A percentile compares a stretch with the other conserved stretches of the same genome.
Evolutionary conservation across 148 eudicot species (phyloP).

Genomic region (Nyssa sinensis): DNA sequence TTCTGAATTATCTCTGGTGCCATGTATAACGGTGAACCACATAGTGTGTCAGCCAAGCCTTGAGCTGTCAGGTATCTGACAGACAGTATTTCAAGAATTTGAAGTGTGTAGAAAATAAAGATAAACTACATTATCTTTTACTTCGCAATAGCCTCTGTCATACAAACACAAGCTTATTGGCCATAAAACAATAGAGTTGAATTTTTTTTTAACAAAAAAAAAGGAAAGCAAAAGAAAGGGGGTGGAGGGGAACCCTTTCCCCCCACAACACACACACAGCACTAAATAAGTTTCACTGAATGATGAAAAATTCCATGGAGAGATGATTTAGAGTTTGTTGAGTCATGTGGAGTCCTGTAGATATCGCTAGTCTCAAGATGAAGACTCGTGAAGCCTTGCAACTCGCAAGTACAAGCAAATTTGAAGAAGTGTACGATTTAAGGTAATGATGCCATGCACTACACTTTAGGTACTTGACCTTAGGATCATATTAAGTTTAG

Average conservation of each 20-base stretch:
- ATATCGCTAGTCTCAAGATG: no score
- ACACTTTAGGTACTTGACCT: no score
- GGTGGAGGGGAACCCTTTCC: neutral
- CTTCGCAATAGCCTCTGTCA: neutral
- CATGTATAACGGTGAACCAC: slow-evolving; percentile 58
- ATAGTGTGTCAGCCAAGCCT: slow-evolving; percentile 53
- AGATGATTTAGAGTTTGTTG: no score
- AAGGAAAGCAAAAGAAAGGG: neutral
- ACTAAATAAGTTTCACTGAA: no score
- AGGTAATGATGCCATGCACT: no score
- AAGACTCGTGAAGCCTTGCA: no score
- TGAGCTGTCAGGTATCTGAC: slow-evolving; percentile 48
- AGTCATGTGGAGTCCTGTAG: no score
- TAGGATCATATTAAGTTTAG: no score
- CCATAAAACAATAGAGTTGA: neutral
- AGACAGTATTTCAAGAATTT: slow-evolving; percentile 9
- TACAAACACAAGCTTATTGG: neutral
- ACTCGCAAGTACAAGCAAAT: no score
- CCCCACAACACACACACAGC: neutral
- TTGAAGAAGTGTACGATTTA: no score
- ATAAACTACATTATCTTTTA: neutral
- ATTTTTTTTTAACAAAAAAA: no score
- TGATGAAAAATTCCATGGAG: no score
- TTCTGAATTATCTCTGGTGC: slow-evolving; percentile 57
- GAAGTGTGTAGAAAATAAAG: neutral